Conservation (phyloP, 208 protist species). For the Wallacemonas collosoma region DNA sequence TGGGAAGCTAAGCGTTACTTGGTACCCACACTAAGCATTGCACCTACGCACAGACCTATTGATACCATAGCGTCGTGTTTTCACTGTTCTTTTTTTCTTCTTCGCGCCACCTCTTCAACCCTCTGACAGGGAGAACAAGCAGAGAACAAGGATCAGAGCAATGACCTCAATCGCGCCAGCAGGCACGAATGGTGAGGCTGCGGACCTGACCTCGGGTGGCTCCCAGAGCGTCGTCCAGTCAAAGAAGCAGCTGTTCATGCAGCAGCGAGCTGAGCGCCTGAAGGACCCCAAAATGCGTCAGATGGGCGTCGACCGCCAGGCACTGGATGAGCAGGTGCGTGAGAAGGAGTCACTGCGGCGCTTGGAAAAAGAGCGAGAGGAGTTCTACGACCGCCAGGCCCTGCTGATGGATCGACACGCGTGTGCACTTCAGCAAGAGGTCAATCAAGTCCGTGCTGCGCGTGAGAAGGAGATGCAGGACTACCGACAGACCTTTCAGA, state of each 20-base stretch:
- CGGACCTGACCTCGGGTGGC: slow-evolving; percentile 6
- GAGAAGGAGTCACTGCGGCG: slow-evolving; percentile 85
- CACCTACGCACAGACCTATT: no score
- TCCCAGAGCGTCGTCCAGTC: slow-evolving; percentile 21
- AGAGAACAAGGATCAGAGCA: background rate
- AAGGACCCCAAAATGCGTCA: slow-evolving; percentile 90
- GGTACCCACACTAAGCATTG: no score
- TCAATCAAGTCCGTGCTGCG: slow-evolving; percentile 72
- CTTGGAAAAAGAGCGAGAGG: slow-evolving; percentile 86
- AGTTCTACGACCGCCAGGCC: slow-evolving; percentile 86
- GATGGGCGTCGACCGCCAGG: slow-evolving; percentile 92
- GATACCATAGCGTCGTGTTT: no score
- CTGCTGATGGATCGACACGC: slow-evolving; percentile 91
- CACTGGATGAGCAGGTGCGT: slow-evolving; percentile 89
- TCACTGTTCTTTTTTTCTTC: slow-evolving; percentile 2
- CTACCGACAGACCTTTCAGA: slow-evolving; percentile 89
- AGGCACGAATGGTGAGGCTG: slow-evolving; percentile 1
- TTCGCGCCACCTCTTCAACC: background rate
- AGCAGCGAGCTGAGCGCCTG: slow-evolving; percentile 87
- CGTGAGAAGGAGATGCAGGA: slow-evolving; percentile 83
- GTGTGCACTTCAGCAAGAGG: slow-evolving; percentile 85
- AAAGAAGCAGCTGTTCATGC: slow-evolving; percentile 89
- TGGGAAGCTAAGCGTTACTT: no score
- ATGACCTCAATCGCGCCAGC: slow-evolving; percentile 5
- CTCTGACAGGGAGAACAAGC: background rate